phyloP scores from a whole-genome alignment of 805 yeast genomes.

The Lipomyces kockii region DNA sequence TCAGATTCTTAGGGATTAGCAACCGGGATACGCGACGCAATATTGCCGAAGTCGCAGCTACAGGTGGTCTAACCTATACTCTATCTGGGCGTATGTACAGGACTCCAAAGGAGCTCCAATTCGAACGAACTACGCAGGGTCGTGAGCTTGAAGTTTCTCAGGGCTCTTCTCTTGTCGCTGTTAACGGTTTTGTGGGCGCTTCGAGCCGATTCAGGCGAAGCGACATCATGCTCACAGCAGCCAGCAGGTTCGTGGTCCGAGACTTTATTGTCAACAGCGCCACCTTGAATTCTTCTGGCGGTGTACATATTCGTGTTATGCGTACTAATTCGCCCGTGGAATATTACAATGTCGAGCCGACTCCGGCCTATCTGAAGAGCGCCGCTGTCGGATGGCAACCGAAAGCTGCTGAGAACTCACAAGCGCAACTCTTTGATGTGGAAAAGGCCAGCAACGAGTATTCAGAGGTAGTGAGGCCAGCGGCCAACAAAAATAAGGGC shows the following conservation, averaged over 20 bases:
- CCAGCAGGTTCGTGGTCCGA: constrained; percentile 1
- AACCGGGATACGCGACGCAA: not conserved
- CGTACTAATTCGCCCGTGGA: not conserved
- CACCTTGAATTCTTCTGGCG: not conserved
- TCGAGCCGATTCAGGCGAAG: constrained; percentile 14
- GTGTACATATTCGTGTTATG: constrained; percentile 3
- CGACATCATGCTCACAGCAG: constrained; percentile 4
- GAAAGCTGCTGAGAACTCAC: not conserved
- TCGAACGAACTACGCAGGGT: constrained; percentile 19
- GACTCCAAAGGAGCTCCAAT: constrained; percentile 24
- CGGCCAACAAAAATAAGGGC: not conserved
- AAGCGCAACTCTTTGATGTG: not conserved
- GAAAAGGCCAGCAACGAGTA: not conserved
- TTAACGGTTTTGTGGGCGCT: constrained; percentile 16
- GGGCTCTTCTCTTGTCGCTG: constrained; percentile 16
- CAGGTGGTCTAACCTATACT: constrained; percentile 29
- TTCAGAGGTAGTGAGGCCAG: not conserved
- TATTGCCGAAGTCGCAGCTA: constrained; percentile 8
- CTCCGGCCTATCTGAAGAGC: not conserved
- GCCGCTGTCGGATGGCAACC: not conserved
- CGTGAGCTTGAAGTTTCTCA: constrained; percentile 19
- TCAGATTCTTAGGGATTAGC: constrained; percentile 3
- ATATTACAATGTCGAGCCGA: not conserved
- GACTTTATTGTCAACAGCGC: constrained; percentile 1
- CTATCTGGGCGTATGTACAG: constrained; percentile 24